A percentile compares a stretch with the other conserved stretches of the same genome.
Evolutionary conservation across 2,329 filamentous ascomycete genomes (phyloP).

Genomic region (Aspergillus thermomutatus): DNA sequence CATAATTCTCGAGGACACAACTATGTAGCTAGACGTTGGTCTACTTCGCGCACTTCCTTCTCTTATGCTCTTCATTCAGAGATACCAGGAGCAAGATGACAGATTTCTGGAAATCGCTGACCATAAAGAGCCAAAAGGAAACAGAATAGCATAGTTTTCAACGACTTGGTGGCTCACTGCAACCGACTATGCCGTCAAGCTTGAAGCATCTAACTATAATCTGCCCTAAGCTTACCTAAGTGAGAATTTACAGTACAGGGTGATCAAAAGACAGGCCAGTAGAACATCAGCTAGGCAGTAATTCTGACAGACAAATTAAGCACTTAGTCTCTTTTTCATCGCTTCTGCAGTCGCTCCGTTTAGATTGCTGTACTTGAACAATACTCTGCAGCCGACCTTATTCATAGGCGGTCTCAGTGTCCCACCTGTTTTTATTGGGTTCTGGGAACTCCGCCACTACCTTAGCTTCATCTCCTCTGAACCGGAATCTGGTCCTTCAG

Average conservation of each 20-base stretch:
- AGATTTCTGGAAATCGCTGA: neutral
- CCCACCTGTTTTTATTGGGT: conserved; percentile 16
- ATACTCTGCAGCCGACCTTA: neutral
- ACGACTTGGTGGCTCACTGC: neutral
- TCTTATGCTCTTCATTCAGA: neutral
- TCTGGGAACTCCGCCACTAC: conserved; percentile 21
- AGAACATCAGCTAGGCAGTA: neutral
- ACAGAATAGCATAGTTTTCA: neutral
- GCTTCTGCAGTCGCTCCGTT: neutral
- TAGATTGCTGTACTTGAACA: neutral
- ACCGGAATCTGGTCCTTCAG: conserved; percentile 16
- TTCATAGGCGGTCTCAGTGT: neutral
- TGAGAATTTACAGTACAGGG: neutral
- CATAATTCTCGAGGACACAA: neutral
- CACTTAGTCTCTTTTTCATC: neutral
- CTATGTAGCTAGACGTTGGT: neutral
- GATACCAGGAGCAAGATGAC: neutral
- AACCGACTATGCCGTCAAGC: neutral
- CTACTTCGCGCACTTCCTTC: neutral
- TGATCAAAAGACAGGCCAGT: neutral
- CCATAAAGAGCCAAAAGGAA: neutral
- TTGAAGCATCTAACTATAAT: neutral
- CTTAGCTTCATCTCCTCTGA: conserved; percentile 16
- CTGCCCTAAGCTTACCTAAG: neutral
- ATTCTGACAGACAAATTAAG: neutral